These are phyloP conservation scores for Skeletonema potamos DNA, from an alignment of 108 stramenopile genomes.

Conservation along the genomic window DNA sequence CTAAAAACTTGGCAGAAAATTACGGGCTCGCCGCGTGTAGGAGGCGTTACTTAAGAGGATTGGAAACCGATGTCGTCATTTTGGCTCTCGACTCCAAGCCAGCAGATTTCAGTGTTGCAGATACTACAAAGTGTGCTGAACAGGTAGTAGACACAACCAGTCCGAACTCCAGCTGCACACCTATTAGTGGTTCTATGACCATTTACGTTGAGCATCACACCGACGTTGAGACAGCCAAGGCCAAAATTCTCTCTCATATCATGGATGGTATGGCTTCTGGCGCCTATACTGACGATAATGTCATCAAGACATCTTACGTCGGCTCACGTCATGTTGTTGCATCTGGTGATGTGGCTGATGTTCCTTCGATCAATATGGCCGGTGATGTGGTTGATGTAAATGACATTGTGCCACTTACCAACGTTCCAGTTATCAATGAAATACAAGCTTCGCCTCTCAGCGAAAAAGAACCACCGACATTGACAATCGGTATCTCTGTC, in stretches of 20 bases:
- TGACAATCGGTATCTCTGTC: background rate
- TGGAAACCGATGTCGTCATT: background rate
- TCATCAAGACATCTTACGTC: conserved; percentile 5
- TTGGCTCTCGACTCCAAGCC: conserved; percentile 9
- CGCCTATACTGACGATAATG: conserved; percentile 8
- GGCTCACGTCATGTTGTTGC: background rate
- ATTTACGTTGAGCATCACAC: background rate
- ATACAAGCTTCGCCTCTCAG: background rate
- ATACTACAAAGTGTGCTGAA: background rate
- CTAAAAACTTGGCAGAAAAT: conserved; percentile 2
- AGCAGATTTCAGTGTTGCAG: background rate
- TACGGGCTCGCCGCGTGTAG: conserved; percentile 3
- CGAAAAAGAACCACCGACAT: background rate
- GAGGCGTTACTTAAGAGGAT: conserved; percentile 3
- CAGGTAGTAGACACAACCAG: background rate
- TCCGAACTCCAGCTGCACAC: background rate
- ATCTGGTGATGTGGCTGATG: background rate
- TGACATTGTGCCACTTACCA: too few species aligned
- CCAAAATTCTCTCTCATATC: background rate
- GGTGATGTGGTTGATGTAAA: background rate
- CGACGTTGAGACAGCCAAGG: background rate
- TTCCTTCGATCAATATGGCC: background rate
- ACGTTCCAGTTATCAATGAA: background rate
- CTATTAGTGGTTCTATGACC: conserved; percentile 14
- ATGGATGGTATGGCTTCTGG: conserved; percentile 9